These are phyloP conservation scores for Actinomortierella ambigua DNA, from an alignment of 371 early-diverging fungal genomes.

Conservation along the genomic window DNA sequence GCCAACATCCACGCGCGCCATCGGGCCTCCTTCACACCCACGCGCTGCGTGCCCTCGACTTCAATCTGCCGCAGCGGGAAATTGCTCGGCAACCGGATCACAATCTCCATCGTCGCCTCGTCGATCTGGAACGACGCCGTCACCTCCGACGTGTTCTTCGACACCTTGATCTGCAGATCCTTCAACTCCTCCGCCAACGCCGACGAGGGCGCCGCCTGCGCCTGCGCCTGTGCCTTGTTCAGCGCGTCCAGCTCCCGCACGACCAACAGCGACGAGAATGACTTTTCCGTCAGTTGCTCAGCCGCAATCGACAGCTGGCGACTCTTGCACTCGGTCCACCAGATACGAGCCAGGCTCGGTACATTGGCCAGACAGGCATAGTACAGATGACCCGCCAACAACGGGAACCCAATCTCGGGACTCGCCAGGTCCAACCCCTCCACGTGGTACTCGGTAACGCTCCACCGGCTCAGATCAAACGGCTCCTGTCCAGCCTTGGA, in stretches of 20 bases:
- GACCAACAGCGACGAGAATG: slow-evolving; percentile 72
- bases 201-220: slow-evolving; percentile 62
- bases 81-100: slow-evolving; percentile 75
- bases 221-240: slow-evolving; percentile 53
- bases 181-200: slow-evolving; percentile 52
- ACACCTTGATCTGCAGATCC: slow-evolving; percentile 72
- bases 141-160: slow-evolving; percentile 72
- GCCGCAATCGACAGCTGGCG: slow-evolving; percentile 76
- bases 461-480: slow-evolving; percentile 79
- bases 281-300: slow-evolving; percentile 75
- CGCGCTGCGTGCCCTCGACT: slow-evolving; percentile 79
- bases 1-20: slow-evolving; percentile 94
- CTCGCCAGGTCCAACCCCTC: slow-evolving; percentile 50
- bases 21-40: slow-evolving; percentile 82
- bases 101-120: slow-evolving; percentile 85
- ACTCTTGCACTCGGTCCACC: slow-evolving; percentile 86
- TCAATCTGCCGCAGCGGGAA: slow-evolving; percentile 87
- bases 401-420: slow-evolving; percentile 61
- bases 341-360: slow-evolving; percentile 78
- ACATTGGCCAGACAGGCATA: slow-evolving; percentile 64
- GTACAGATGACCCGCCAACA: slow-evolving; percentile 79
- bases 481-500: slow-evolving; percentile 37
- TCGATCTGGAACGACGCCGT: slow-evolving; percentile 83
- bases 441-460: slow-evolving; percentile 65
- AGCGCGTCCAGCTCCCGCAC: slow-evolving; percentile 64